These are phyloP conservation scores for Apostasia ramifera DNA, from an alignment of 106 monocot species.

Conservation along the genomic window DNA sequence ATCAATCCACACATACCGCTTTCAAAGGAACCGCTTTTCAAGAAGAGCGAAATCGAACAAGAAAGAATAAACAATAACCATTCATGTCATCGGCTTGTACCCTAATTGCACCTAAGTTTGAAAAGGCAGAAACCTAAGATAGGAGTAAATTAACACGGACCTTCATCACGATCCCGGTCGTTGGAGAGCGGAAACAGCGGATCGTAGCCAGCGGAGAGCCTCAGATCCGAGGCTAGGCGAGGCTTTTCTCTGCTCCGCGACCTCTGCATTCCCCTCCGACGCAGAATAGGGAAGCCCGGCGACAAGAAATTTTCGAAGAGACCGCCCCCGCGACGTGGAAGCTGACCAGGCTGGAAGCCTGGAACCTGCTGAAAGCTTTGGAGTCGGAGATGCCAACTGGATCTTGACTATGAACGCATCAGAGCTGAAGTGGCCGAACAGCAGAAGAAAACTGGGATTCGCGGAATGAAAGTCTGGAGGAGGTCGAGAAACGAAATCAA, in stretches of 20 bases:
- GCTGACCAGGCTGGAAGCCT: too few species aligned
- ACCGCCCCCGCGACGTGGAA: background rate
- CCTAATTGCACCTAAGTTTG: background rate
- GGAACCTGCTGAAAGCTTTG: background rate
- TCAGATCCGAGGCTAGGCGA: background rate
- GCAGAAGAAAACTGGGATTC: background rate
- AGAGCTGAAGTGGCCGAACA: background rate
- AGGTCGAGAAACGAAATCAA: background rate
- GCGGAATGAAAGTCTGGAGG: background rate
- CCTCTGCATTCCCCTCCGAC: constrained; percentile 5
- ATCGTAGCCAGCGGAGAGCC: background rate
- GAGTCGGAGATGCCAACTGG: background rate
- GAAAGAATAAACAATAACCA: background rate
- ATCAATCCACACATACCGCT: background rate
- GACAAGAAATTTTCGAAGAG: background rate
- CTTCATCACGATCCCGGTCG: background rate
- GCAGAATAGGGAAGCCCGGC: background rate
- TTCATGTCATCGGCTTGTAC: background rate
- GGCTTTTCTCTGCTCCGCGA: background rate
- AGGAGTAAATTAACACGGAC: background rate
- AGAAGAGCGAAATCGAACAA: background rate
- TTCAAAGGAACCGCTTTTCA: background rate
- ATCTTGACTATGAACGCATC: background rate
- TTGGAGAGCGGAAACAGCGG: background rate
- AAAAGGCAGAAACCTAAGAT: background rate